Base-by-base conservation (phyloP, 352 stramenopile genomes). In the Globisporangium yorkense region DNA sequence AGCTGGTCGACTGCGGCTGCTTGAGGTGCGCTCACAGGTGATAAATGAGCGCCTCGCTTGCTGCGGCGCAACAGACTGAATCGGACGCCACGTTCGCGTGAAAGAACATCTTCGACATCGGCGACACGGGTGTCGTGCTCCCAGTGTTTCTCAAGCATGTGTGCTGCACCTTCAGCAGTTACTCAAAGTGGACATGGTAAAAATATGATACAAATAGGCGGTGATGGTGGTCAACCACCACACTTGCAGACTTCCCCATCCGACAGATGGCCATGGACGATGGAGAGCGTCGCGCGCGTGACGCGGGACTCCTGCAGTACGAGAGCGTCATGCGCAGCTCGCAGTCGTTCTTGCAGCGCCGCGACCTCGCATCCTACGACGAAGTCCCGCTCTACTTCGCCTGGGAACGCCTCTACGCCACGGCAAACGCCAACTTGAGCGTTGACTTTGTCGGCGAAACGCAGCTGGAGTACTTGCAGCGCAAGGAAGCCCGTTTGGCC, bases 91-190 rank as follows among this genome's bases (percentile, higher is more conserved):
- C 73, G 37, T 75, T 85, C 33, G 27, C 72, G 13, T 96, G 82
- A 75, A 92, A 94, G 60, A 72, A 94, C 40, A 84, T 83, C 44
- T 96, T 96, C 56, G 76, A 83, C 56, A 89, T 92, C 51, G 87
- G 87, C 29, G 85, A 85, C 50, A 93, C 84, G 1, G 85, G 83
- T 47, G 78, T 88, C 13, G 79, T 96, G 10, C 63, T 96, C 31
- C 80, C 85, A 0, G 74, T 94, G n/a, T 94, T 96, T 61, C 67
- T 95, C 37, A 71, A 74, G 20, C 61, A 24, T 24, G 21, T 24
- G 1, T 24, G 21, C 21, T 24, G 21, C 21, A 24, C 21, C 21
- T 24, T 24, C 21, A 24, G 21, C 21, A 24, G 21, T 24, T 24
- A 24, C 21, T 24, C 21, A 24, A 24, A 24, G 21, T 24, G 21